These are phyloP conservation scores for Metrosideros polymorpha DNA, from an alignment of 441 rosid species.

Conservation along the genomic window DNA sequence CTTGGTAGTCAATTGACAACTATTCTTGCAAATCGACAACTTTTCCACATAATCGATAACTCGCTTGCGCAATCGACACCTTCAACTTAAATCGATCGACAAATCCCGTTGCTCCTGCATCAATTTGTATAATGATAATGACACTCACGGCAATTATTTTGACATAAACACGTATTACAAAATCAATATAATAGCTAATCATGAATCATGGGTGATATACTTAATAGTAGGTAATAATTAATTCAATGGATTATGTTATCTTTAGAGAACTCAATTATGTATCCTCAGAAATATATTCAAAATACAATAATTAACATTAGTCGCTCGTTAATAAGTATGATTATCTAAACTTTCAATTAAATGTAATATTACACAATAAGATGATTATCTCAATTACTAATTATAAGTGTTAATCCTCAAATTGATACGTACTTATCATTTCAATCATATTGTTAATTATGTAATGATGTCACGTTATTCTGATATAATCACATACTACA, in stretches of 20 bases:
- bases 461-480: not conserved
- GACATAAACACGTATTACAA: not conserved
- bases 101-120: too few species aligned
- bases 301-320: not conserved
- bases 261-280: not conserved
- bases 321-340: not conserved
- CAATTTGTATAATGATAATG: not conserved
- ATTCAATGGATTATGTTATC: not conserved
- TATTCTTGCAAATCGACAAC: too few species aligned
- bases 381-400: not conserved
- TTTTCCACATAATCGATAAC: too few species aligned
- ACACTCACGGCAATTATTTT: not conserved
- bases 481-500: too few species aligned
- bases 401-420: not conserved
- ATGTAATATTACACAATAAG: not conserved
- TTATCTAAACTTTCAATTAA: not conserved
- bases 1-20: too few species aligned
- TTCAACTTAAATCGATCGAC: too few species aligned
- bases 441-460: not conserved
- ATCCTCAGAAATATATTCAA: not conserved
- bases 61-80: too few species aligned
- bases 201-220: not conserved
- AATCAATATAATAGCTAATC: not conserved
- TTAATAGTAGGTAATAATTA: not conserved
- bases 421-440: too few species aligned